These are phyloP conservation scores for Gastroboletus turbinatus DNA, from an alignment of 1,284 basidiomycete species.

Conservation along the genomic window DNA sequence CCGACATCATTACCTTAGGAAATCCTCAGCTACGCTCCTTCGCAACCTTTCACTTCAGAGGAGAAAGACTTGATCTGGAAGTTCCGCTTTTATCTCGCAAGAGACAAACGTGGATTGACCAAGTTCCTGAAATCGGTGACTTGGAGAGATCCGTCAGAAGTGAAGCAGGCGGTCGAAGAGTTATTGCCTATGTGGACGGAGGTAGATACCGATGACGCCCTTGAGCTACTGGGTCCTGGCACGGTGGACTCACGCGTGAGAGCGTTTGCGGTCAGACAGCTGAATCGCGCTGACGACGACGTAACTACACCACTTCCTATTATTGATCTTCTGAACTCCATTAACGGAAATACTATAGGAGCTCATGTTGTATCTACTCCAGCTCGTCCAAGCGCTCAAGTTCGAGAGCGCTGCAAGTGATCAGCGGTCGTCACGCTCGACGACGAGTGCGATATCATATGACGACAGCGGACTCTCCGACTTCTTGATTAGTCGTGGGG, in stretches of 20 bases:
- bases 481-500: slow-evolving; percentile 86
- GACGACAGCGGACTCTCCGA: slow-evolving; percentile 86
- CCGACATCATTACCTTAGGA: slow-evolving; percentile 48
- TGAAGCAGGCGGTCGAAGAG: slow-evolving; percentile 97
- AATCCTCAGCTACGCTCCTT: slow-evolving; percentile 90
- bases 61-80: slow-evolving; percentile 99
- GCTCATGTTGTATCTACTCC: slow-evolving; percentile 88
- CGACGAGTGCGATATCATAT: slow-evolving; percentile 72
- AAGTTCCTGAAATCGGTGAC: slow-evolving; percentile 99
- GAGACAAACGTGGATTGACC: slow-evolving; percentile 89
- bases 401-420: slow-evolving; percentile 83
- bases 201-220: slow-evolving; percentile 93
- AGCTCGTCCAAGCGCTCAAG: slow-evolving; percentile 96
- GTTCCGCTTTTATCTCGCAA: slow-evolving; percentile 93
- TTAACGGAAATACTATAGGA: slow-evolving; percentile 56
- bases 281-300: slow-evolving; percentile 92
- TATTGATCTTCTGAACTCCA: neutral
- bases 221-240: slow-evolving; percentile 90
- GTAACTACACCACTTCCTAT: slow-evolving; percentile 45
- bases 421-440: slow-evolving; percentile 62
- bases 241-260: slow-evolving; percentile 91
- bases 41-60: slow-evolving; percentile 81
- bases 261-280: slow-evolving; percentile 90
- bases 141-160: slow-evolving; percentile 94
- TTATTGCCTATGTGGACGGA: slow-evolving; percentile 96